phyloP scores from a whole-genome alignment of 805 yeast genomes.

The Scheffersomyces spartinae region DNA sequence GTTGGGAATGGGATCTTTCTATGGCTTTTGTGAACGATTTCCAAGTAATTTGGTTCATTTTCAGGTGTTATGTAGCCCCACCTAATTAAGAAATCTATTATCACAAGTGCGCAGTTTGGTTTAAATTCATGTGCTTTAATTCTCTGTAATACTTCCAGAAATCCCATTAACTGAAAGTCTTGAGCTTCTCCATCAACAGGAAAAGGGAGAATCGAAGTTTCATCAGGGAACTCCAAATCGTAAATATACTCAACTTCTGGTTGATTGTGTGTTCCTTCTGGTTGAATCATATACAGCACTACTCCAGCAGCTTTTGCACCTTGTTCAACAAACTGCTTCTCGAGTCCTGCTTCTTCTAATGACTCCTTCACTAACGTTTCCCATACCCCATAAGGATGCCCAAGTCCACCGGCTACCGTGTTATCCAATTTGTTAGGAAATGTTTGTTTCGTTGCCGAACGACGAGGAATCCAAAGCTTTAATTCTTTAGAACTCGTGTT shows the following conservation, averaged over 20 bases:
- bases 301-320: slow-evolving; percentile 47
- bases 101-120: slow-evolving; percentile 75
- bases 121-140: slow-evolving; percentile 58
- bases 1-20: slow-evolving; percentile 61
- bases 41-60: slow-evolving; percentile 53
- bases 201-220: slow-evolving; percentile 30
- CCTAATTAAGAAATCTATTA: slow-evolving; percentile 79
- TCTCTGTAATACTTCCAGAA: slow-evolving; percentile 44
- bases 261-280: slow-evolving; percentile 32
- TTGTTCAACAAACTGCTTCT: slow-evolving; percentile 33
- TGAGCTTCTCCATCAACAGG: slow-evolving; percentile 52
- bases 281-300: slow-evolving; percentile 51
- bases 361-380: slow-evolving; percentile 84
- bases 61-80: slow-evolving; percentile 63
- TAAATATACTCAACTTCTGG: slow-evolving; percentile 82
- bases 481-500: slow-evolving; percentile 25
- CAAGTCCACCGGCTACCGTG: slow-evolving; percentile 92
- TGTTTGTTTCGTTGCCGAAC: slow-evolving; percentile 71
- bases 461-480: slow-evolving; percentile 74
- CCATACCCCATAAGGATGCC: slow-evolving; percentile 59
- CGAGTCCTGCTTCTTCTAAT: slow-evolving; percentile 82
- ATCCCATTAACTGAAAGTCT: slow-evolving; percentile 50
- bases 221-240: slow-evolving; percentile 49
- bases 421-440: slow-evolving; percentile 89
- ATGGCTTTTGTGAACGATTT: slow-evolving; percentile 51